A percentile compares a stretch with the other conserved stretches of the same genome.
These are phyloP conservation scores for Sphaerulina musiva DNA, from an alignment of 2,329 filamentous ascomycete species.

Conservation along the genomic window DNA sequence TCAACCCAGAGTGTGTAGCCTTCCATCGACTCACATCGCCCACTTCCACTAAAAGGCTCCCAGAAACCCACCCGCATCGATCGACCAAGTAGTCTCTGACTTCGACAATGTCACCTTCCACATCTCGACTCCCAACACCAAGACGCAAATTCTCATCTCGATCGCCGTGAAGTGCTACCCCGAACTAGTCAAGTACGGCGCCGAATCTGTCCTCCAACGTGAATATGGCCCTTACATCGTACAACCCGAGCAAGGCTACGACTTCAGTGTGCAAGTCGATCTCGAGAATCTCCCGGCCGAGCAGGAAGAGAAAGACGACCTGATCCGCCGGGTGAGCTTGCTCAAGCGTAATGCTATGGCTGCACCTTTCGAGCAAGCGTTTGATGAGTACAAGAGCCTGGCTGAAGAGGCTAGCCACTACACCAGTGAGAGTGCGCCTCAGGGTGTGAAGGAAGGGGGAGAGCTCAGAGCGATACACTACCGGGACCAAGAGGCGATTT, in stretches of 20 bases:
- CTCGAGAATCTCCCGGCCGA: constrained; percentile 77
- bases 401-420: constrained; percentile 86
- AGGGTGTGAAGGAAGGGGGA: constrained; percentile 81
- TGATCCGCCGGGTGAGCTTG: constrained; percentile 80
- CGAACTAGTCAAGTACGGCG: constrained; percentile 88
- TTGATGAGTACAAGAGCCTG: constrained; percentile 81
- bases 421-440: constrained; percentile 86
- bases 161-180: constrained; percentile 91
- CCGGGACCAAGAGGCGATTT: constrained; percentile 97
- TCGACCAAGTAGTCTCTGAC: constrained; percentile 97
- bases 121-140: constrained; percentile 89
- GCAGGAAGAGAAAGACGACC: constrained; percentile 77
- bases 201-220: constrained; percentile 80
- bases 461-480: constrained; percentile 96
- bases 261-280: constrained; percentile 90
- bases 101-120: constrained; percentile 99
- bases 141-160: constrained; percentile 90
- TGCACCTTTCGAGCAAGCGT: constrained; percentile 94
- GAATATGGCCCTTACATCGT: constrained; percentile 94
- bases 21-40: background rate
- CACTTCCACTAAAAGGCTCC: constrained; percentile 27
- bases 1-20: constrained; percentile 45
- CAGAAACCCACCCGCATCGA: constrained; percentile 76
- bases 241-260: constrained; percentile 79
- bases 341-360: constrained; percentile 99